Percentiles rank a stretch among this genome's conserved stretches.
Conservation (phyloP, 163 green algal genomes). For the Scenedesmus sp. region DNA sequence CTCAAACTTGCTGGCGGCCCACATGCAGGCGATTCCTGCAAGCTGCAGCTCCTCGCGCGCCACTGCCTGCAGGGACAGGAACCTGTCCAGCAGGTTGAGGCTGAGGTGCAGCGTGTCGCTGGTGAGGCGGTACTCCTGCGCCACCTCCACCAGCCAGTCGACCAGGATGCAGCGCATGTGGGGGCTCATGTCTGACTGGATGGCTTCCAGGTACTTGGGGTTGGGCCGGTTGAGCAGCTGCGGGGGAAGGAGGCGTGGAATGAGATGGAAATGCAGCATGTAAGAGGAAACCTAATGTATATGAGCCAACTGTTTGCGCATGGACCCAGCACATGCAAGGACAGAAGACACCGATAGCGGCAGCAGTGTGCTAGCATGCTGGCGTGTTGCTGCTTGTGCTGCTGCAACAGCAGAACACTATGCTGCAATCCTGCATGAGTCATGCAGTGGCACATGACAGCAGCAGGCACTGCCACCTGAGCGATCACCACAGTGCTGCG, state of each 20-base stretch:
- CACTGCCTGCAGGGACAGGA: slow-evolving; percentile 73
- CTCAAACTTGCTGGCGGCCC: slow-evolving; percentile 90
- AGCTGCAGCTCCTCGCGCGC: slow-evolving; percentile 76
- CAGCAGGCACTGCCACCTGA: background rate
- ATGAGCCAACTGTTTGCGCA: background rate
- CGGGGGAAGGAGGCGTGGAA: background rate
- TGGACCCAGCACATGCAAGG: background rate
- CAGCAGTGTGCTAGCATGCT: background rate
- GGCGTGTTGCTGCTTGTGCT: background rate
- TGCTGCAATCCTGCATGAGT: too few species aligned
- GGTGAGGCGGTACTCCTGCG: slow-evolving; percentile 95
- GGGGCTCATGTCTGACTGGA: slow-evolving; percentile 91
- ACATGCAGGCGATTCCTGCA: slow-evolving; percentile 88
- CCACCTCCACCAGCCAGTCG: slow-evolving; percentile 98
- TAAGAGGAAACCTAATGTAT: background rate
- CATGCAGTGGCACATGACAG: background rate
- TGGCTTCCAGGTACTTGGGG: slow-evolving; percentile 56
- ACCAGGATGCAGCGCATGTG: slow-evolving; percentile 97
- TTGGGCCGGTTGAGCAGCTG: slow-evolving; percentile 61
- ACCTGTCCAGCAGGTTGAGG: slow-evolving; percentile 95
- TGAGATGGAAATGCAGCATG: background rate
- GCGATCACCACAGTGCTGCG: background rate
- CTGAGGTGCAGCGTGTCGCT: slow-evolving; percentile 95
- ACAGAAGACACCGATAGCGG: background rate
- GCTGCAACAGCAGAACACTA: too few species aligned